Conservation (phyloP, 2,329 filamentous ascomycete species). For the Ascochyta pisi region DNA sequence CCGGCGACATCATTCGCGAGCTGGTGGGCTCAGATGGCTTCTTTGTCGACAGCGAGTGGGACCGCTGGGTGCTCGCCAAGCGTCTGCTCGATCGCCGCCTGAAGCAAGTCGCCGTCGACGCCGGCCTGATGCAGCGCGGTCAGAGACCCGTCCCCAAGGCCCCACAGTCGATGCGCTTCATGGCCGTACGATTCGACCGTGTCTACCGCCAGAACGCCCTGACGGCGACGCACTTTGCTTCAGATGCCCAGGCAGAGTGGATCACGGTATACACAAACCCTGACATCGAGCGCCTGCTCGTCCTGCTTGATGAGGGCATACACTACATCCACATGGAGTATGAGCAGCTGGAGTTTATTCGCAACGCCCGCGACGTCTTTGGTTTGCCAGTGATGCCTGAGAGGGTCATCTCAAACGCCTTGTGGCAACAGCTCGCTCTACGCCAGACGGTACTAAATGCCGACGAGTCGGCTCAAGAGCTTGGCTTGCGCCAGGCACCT, state of each 20-base stretch:
- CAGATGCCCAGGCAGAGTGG: slow-evolving; percentile 58
- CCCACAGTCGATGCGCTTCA: slow-evolving; percentile 56
- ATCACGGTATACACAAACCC: slow-evolving; percentile 60
- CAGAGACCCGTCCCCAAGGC: slow-evolving; percentile 54
- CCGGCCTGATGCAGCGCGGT: slow-evolving; percentile 55
- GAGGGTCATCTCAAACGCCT: slow-evolving; percentile 61
- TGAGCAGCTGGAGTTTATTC: slow-evolving; percentile 64
- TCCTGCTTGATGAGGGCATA: slow-evolving; percentile 64
- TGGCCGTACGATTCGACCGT: slow-evolving; percentile 61
- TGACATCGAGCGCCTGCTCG: slow-evolving; percentile 62
- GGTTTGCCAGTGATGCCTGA: slow-evolving; percentile 63
- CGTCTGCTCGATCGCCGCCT: slow-evolving; percentile 61
- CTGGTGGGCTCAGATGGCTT: slow-evolving; percentile 66
- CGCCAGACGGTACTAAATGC: slow-evolving; percentile 63
- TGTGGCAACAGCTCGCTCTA: slow-evolving; percentile 65
- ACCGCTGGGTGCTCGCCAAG: slow-evolving; percentile 63
- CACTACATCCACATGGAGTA: slow-evolving; percentile 67
- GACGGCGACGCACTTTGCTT: slow-evolving; percentile 44
- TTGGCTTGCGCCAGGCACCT: slow-evolving; percentile 57
- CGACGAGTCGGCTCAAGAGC: slow-evolving; percentile 58
- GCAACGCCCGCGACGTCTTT: slow-evolving; percentile 58
- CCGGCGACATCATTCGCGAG: slow-evolving; percentile 64
- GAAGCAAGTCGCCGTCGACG: slow-evolving; percentile 55
- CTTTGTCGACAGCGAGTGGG: slow-evolving; percentile 65
- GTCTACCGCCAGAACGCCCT: slow-evolving; percentile 57